Evolutionary conservation across 495 filamentous ascomycete species (phyloP).

Genomic region (Sporormia fimetaria): DNA sequence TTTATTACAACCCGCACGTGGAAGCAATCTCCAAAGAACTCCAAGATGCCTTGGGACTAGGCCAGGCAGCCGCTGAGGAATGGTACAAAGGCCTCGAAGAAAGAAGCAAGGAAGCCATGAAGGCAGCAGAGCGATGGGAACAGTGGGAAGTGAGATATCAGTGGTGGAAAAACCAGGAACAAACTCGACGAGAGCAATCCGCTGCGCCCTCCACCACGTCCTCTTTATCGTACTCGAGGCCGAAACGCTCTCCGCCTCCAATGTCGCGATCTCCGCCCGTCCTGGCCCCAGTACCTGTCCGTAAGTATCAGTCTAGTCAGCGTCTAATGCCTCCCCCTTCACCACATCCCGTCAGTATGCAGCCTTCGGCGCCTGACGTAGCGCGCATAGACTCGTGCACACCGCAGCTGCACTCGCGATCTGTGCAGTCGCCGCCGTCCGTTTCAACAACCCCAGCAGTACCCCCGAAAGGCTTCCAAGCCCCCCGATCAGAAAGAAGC

Average conservation of each 20-base stretch:
- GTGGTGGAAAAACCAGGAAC: constrained; percentile 20
- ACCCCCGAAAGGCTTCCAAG: constrained; percentile 7
- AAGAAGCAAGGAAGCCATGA: constrained; percentile 44
- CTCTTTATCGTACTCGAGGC: too few species aligned
- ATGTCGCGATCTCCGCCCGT: too few species aligned
- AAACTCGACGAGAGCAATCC: constrained; percentile 34
- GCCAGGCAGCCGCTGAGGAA: constrained; percentile 51
- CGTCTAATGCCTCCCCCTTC: too few species aligned
- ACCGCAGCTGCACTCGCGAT: background rate
- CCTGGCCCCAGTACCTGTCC: too few species aligned
- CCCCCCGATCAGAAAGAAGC: constrained; percentile 31
- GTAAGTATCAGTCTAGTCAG: too few species aligned
- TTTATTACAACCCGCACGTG: constrained; percentile 49
- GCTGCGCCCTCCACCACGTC: constrained; percentile 29
- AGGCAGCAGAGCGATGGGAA: constrained; percentile 57
- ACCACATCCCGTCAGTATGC: background rate
- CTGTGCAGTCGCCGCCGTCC: background rate
- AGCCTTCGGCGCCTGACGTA: background rate
- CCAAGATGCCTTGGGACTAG: constrained; percentile 45
- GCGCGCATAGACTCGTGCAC: background rate
- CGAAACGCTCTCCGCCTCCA: too few species aligned
- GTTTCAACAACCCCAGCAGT: constrained; percentile 12
- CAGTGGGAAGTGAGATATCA: constrained; percentile 45
- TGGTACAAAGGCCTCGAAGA: constrained; percentile 61
- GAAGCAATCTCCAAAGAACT: constrained; percentile 45